phyloP scores from a whole-genome alignment of 2,329 filamentous ascomycete genomes.

The Pseudocercospora crystallina region DNA sequence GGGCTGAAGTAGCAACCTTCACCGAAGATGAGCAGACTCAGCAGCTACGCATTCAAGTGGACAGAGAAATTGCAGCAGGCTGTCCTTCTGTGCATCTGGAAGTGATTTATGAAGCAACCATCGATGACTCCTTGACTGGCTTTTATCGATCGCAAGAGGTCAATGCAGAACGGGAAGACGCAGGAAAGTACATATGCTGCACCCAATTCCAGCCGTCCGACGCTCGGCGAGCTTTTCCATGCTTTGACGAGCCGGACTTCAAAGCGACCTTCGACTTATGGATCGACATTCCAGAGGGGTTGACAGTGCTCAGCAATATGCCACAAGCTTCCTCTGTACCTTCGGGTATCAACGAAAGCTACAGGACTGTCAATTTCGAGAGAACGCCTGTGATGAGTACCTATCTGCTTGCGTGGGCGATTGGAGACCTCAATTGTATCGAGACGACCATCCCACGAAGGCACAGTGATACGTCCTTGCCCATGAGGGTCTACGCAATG shows the following conservation, averaged over 20 bases:
- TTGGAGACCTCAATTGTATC: constrained; percentile 90
- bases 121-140: constrained; percentile 95
- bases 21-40: background rate
- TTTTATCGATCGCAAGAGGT: constrained; percentile 97
- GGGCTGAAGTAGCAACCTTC: constrained; percentile 42
- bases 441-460: constrained; percentile 86
- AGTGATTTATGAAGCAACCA: constrained; percentile 72
- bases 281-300: constrained; percentile 80
- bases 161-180: constrained; percentile 72
- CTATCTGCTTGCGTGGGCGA: constrained; percentile 89
- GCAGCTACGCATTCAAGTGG: background rate
- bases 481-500: constrained; percentile 85
- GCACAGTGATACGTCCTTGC: constrained; percentile 92
- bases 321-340: constrained; percentile 79
- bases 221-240: constrained; percentile 87
- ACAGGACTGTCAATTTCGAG: constrained; percentile 88
- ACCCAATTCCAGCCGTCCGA: constrained; percentile 99
- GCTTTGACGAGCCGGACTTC: constrained; percentile 91
- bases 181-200: constrained; percentile 72
- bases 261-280: constrained; percentile 93
- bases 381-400: constrained; percentile 93
- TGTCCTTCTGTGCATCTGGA: constrained; percentile 59
- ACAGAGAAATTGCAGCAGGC: background rate
- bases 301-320: constrained; percentile 97
- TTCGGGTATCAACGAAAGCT: constrained; percentile 55